Base-by-base conservation (phyloP, 2,329 filamentous ascomycete species). In the Metarhizium guizhouense region DNA sequence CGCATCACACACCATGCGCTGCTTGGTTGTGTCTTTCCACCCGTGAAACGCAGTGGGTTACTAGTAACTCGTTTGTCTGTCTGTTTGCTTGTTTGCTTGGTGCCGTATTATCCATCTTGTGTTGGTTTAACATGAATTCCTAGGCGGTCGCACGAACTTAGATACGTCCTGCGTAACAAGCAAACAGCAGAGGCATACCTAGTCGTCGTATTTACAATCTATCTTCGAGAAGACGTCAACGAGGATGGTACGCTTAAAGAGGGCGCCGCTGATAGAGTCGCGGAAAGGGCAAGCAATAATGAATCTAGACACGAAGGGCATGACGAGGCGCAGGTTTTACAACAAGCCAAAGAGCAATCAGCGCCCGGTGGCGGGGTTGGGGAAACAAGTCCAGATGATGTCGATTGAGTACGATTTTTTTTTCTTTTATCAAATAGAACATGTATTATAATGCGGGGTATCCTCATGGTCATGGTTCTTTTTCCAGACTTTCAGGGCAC, bases 91-190 rank as follows among this genome's bases (percentile, higher is more conserved):
- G 32, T 34, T 34, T 34, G 32, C 25, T 34, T 10, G 32, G 6
- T 34, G 7, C 32, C 3, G 32, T 48, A 30, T 38, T 25, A 5
- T 54, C 54, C 13, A 13, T 50, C 0, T 43, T 51, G 56, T 38
- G 42, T 51, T 40, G 47, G 34, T 38, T 65, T 61, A 63, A 63
- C 54, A 55, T 57, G 42, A 56, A 47, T 56, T 58, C 51, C 64
- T 64, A 80, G 82, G 68, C 88, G 88, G 77, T 87, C 88, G 76
- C 89, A 95, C 74, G 80, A 85, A 62, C 82, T 95, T 74, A 92
- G 92, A 80, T 96, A 97, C 72, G 90, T 95, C 57, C 80, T 97
- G 66, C 93, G 92, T 67, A 88, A 96, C 71, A 83, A 83, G 58
- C 71, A 77, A 25, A 93, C 88, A 0, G 82, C 82, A 51, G 81